phyloP scores from a whole-genome alignment of 1,284 basidiomycete genomes.

The Sphagnurus paluster region DNA sequence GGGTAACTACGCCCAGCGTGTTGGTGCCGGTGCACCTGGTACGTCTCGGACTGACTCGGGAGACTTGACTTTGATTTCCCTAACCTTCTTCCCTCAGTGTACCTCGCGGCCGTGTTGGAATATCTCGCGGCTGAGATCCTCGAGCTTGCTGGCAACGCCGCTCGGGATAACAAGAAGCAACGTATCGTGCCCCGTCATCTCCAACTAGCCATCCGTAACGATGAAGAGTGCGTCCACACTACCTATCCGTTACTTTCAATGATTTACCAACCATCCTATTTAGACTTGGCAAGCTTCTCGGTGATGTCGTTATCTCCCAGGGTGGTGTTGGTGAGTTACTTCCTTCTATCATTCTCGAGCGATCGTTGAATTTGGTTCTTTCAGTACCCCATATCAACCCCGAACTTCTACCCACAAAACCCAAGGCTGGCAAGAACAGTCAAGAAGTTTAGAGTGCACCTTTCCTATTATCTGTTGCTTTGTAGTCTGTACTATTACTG shows the following conservation, averaged over 20 bases:
- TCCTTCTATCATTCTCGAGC: slow-evolving; percentile 25
- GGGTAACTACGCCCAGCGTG: slow-evolving; percentile 82
- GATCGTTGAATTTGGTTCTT: neutral
- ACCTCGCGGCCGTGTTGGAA: slow-evolving; percentile 75
- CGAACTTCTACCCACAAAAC: slow-evolving; percentile 49
- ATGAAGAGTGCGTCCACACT: slow-evolving; percentile 64
- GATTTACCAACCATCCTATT: slow-evolving; percentile 6
- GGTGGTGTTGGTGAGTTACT: slow-evolving; percentile 69
- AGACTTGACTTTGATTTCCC: neutral
- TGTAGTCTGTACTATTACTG: slow-evolving; percentile 16
- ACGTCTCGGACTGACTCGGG: slow-evolving; percentile 23
- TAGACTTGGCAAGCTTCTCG: slow-evolving; percentile 74
- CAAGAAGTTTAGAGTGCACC: slow-evolving; percentile 34
- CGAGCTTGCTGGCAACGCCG: slow-evolving; percentile 84
- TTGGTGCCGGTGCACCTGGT: slow-evolving; percentile 81
- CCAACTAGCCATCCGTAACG: slow-evolving; percentile 89
- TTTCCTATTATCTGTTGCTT: neutral
- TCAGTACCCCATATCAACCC: slow-evolving; percentile 21
- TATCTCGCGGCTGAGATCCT: slow-evolving; percentile 88
- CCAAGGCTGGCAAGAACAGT: slow-evolving; percentile 38
- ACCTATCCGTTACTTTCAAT: slow-evolving; percentile 6
- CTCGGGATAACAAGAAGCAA: slow-evolving; percentile 82
- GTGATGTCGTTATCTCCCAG: slow-evolving; percentile 86
- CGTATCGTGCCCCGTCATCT: slow-evolving; percentile 92
- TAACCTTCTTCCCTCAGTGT: slow-evolving; percentile 49